phyloP scores from a whole-genome alignment of 768 basidiomycete species.

The Podaxis pistillaris region DNA sequence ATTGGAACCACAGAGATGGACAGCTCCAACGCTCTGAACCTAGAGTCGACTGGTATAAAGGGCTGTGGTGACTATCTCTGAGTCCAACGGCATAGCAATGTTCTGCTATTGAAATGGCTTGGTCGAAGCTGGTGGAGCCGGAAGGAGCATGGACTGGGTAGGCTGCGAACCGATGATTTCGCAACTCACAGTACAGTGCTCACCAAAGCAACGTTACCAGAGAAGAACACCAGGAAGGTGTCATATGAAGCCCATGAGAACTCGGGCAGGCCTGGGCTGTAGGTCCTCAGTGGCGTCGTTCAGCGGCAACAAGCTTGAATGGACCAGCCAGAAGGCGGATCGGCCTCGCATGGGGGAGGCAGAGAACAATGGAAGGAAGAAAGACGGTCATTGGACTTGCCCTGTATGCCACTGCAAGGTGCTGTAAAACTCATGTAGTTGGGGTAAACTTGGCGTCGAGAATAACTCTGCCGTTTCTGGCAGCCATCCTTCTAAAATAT shows the following conservation, averaged over 20 bases:
- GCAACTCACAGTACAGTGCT: background rate
- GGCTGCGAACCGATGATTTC: background rate
- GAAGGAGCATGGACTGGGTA: background rate
- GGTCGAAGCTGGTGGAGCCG: background rate
- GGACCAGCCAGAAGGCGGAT: background rate
- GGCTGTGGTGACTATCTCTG: background rate
- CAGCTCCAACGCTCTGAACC: background rate
- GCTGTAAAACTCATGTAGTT: conserved; percentile 4
- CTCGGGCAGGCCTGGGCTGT: background rate
- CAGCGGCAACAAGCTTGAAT: background rate
- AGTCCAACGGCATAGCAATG: background rate
- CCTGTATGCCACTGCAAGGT: background rate
- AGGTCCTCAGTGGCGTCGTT: background rate
- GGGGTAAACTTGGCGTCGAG: background rate
- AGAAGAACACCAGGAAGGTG: background rate
- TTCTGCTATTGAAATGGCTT: background rate
- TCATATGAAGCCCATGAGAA: background rate
- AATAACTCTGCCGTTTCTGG: conserved; percentile 2
- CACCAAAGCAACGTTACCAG: background rate
- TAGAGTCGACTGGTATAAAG: background rate
- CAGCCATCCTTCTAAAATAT: background rate
- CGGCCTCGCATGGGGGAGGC: background rate
- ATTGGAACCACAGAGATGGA: background rate
- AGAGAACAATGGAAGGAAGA: background rate
- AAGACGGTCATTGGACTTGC: background rate